Conservation (phyloP, 2,329 filamentous ascomycete genomes). For the Proliferodiscus dingleyae region DNA sequence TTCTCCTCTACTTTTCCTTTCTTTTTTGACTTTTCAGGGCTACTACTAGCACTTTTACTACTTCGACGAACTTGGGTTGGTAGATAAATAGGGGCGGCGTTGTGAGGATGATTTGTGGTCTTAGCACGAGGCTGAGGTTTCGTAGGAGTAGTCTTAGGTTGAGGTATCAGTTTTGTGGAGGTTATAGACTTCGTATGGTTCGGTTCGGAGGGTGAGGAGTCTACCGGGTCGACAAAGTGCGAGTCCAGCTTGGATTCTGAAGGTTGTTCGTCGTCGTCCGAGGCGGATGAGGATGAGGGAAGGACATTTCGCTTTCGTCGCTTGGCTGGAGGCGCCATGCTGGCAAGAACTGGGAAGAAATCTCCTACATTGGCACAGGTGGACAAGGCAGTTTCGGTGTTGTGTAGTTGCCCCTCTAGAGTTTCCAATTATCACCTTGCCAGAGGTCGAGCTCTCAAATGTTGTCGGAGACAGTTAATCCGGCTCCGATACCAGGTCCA, state of each 20-base stretch:
- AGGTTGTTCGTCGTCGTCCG: constrained; percentile 43
- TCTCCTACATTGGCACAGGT: not conserved
- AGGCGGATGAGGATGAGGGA: constrained; percentile 20
- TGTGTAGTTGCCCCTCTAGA: not conserved
- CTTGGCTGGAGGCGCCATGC: constrained; percentile 33
- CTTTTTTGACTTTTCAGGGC: constrained; percentile 40
- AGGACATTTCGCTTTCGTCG: constrained; percentile 53
- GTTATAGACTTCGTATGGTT: constrained; percentile 3
- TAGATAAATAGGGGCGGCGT: constrained; percentile 26
- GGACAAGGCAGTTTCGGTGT: not conserved
- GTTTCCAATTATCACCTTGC: not conserved
- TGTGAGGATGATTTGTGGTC: constrained; percentile 25
- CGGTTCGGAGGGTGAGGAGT: constrained; percentile 20
- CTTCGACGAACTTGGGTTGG: constrained; percentile 26
- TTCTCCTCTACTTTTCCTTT: constrained; percentile 44
- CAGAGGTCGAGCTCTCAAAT: not conserved
- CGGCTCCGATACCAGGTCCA: not conserved
- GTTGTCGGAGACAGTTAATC: not conserved
- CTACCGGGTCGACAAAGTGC: constrained; percentile 18
- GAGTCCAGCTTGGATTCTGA: constrained; percentile 12
- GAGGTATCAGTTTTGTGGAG: constrained; percentile 9
- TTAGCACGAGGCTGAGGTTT: constrained; percentile 24
- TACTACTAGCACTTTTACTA: constrained; percentile 36
- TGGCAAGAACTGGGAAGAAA: not conserved
- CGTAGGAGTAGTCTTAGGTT: constrained; percentile 26